phyloP scores from a whole-genome alignment of 2,329 filamentous ascomycete species.

The Ophidiomyces ophidiicola region DNA sequence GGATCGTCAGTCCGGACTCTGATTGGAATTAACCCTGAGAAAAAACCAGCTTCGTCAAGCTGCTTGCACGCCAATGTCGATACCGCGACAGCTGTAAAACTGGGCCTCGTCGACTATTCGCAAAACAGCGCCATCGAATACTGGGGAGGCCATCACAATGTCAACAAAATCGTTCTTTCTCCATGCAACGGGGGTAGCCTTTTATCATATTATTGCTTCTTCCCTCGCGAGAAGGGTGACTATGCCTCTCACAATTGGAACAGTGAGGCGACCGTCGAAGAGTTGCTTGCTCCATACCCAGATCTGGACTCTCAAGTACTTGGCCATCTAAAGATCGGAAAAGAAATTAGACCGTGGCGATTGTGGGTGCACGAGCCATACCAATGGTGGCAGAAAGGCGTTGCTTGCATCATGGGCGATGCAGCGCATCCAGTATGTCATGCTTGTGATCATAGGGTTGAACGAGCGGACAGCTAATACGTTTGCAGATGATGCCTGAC shows the following conservation, averaged over 20 bases:
- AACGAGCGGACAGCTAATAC: slow-evolving; percentile 15
- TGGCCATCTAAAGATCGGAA: slow-evolving; percentile 46
- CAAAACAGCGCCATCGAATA: slow-evolving; percentile 52
- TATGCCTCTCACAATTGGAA: slow-evolving; percentile 52
- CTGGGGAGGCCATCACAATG: slow-evolving; percentile 56
- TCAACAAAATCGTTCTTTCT: slow-evolving; percentile 59
- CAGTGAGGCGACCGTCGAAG: slow-evolving; percentile 43
- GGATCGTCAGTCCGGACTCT: slow-evolving; percentile 52
- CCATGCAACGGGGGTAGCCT: slow-evolving; percentile 55
- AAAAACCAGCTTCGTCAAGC: slow-evolving; percentile 47
- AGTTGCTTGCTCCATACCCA: slow-evolving; percentile 50
- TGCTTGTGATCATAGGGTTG: not conserved
- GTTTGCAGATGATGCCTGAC: slow-evolving; percentile 48
- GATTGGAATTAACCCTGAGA: slow-evolving; percentile 50
- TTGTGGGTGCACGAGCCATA: slow-evolving; percentile 55
- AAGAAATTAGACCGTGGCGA: slow-evolving; percentile 53
- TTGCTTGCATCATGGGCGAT: slow-evolving; percentile 50
- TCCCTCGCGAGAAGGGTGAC: slow-evolving; percentile 48
- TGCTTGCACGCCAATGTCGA: slow-evolving; percentile 55
- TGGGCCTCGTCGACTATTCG: slow-evolving; percentile 53
- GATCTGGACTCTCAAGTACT: slow-evolving; percentile 48
- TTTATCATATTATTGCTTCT: slow-evolving; percentile 60
- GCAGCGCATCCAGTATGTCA: slow-evolving; percentile 49
- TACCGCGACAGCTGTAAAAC: slow-evolving; percentile 47
- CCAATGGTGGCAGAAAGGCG: slow-evolving; percentile 42